These are phyloP conservation scores for Macrophomina pseudophaseolina DNA, from an alignment of 2,329 filamentous ascomycete genomes.

Conservation along the genomic window DNA sequence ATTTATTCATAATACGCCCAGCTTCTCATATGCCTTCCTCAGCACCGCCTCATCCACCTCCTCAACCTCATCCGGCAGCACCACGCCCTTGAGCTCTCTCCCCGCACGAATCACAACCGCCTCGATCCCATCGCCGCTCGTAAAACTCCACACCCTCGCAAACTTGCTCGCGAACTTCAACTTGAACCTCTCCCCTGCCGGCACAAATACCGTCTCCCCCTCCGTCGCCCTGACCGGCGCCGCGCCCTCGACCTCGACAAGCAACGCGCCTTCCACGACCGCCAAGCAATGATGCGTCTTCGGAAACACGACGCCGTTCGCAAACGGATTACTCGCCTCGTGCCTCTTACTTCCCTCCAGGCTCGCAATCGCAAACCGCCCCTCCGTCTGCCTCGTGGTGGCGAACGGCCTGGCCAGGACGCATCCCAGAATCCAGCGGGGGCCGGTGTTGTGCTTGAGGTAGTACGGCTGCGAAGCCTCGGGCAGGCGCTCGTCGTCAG, in stretches of 20 bases:
- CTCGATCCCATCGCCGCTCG: conserved; percentile 22
- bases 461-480: conserved; percentile 53
- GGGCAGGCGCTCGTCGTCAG: conserved; percentile 50
- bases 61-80: conserved; percentile 9
- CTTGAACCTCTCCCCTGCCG: conserved; percentile 4
- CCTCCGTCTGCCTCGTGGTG: conserved; percentile 53
- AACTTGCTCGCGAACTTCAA: conserved; percentile 16
- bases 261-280: neutral
- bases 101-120: conserved; percentile 4
- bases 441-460: conserved; percentile 57
- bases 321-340: conserved; percentile 41
- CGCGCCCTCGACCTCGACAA: neutral
- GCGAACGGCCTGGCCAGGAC: conserved; percentile 56
- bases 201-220: conserved; percentile 19
- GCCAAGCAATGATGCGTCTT: conserved; percentile 6
- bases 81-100: neutral
- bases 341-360: conserved; percentile 57
- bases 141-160: conserved; percentile 20
- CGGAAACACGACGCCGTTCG: neutral
- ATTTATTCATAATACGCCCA: neutral
- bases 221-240: conserved; percentile 4
- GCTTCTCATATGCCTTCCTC: neutral
- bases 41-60: neutral
- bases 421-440: conserved; percentile 53
- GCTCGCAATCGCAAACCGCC: conserved; percentile 54